Base-by-base conservation (phyloP, 2,329 filamentous ascomycete species). In the Microthyrium microscopicum region DNA sequence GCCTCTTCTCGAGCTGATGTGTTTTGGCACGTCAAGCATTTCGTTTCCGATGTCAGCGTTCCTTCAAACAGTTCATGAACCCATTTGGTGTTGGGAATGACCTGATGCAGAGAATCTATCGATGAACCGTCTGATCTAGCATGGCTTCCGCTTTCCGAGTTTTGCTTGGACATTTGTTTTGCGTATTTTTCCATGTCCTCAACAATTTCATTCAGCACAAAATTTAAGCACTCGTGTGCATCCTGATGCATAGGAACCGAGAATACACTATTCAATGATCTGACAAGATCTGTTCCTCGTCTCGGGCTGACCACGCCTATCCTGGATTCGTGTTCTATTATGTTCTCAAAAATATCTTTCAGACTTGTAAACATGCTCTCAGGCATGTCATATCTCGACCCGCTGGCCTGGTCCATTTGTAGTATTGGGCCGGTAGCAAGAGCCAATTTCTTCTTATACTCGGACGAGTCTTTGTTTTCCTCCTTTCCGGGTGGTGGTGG, bases 11-110 rank as follows among this genome's bases (percentile, higher is more conserved):
- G 68, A 50, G 93, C 84, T 4, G 89, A 98, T 18, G 83, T 76
- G 33, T 85, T 94, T 55, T 98, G 89, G 55, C 89, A 98, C 0
- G 87, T 94, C 44, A 98, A 60, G 54, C 89, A 98, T 52, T 87
- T 80, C 21, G 89, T 98, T 59, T 98, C 89, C 7, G 89, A 98
- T 4, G 84, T 93, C 44, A 98, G 60, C 2, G 84, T 77, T 17
- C 89, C 89, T 54, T 98, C 87, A 44, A 98, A 98, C 24, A 98
- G 75, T 48, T 94, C 84, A 55, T 95, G 87, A 17, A 98, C 87
- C 87, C 89, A 95, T 40, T 83, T 54, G 6, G 56, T 55, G 38
- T 57, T 60, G 35, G 43, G 46, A 7, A 26, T n/a, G 8, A 26
- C 28, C 5, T 27, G 28, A n/a, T 12, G 9, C 12, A 36, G 16